Evolutionary conservation across 139 green algal species (phyloP), one percentile per base, ranked within the genome.

Genomic region (Spirogloea muscicola): DNA sequence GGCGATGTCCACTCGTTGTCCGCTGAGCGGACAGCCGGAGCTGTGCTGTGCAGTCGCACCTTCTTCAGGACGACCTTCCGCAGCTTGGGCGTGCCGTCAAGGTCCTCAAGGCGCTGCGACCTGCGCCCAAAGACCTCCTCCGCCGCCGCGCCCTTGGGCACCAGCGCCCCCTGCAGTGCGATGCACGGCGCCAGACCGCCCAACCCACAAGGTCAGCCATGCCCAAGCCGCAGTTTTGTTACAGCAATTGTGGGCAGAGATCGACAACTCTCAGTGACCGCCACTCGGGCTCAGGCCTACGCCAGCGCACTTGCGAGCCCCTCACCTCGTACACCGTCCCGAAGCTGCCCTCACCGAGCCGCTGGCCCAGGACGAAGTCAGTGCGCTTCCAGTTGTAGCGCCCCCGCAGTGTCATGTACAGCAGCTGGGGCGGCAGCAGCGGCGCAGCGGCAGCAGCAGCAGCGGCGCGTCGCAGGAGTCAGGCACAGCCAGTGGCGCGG

Each of bases 321-420:
- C 52, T 52, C 42, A 43, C 75, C 75, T 82, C 75, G 33, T 79
- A 82, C 37, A 82, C 75, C n/a, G 67, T 82, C 10, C 75, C 75
- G 36, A 82, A 82, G 10, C 34, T 71, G 40, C 75, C 75, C 43
- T 82, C 75, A 2, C 75, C 75, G 21, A 82, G 33, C 75, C 68
- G 25, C 37, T 33, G 34, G 41, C 68, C 68, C 49, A 82, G 29
- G 39, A 80, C 31, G 49, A 82, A 80, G 58, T 82, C 68, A 5
- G 49, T 74, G 31, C 49, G 43, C 27, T 74, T 74, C 36, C 48
- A 80, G 16, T 60, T 64, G 7, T 67, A 49, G 27, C 72, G 29
- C 3, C 72, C 72, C 21, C 48, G 34, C 46, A 66, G 62, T 5
- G 34, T 43, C 36, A 76, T 62, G 27, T 1, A 41, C 25, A 71